Evolutionary conservation across 78 protist species (phyloP).

Genomic region (Andalucia godoyi): DNA sequence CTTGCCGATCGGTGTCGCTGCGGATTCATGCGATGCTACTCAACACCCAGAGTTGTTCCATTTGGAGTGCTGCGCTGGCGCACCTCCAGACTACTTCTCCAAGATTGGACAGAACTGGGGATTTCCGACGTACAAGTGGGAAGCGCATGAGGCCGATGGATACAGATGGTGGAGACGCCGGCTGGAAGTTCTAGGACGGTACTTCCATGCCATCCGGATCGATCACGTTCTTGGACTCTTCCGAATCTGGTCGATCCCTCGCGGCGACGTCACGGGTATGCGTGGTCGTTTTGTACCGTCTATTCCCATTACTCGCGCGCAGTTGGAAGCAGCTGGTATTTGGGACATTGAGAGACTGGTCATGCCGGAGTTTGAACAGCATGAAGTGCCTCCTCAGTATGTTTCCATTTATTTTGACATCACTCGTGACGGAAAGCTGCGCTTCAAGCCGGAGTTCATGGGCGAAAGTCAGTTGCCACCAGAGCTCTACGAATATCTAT

Average conservation of each 20-base stretch:
- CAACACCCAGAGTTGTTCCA: conserved; percentile 37
- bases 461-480: too few species aligned
- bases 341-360: conserved; percentile 40
- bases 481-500: too few species aligned
- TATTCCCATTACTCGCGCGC: conserved; percentile 28
- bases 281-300: conserved; percentile 57
- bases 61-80: conserved; percentile 56
- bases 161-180: conserved; percentile 78
- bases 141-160: conserved; percentile 48
- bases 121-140: conserved; percentile 88
- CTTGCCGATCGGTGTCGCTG: conserved; percentile 76
- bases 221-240: conserved; percentile 85
- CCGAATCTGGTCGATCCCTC: conserved; percentile 77
- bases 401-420: too few species aligned
- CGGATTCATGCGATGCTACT: conserved; percentile 57
- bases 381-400: too few species aligned
- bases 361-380: conserved; percentile 7
- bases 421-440: too few species aligned
- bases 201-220: conserved; percentile 74
- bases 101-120: conserved; percentile 83
- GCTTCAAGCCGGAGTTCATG: too few species aligned
- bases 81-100: conserved; percentile 71
- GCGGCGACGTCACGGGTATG: conserved; percentile 27
- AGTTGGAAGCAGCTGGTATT: conserved; percentile 32
- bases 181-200: conserved; percentile 47